Conservation (phyloP, 257 asterid species). For the Solanum chaucha region DNA sequence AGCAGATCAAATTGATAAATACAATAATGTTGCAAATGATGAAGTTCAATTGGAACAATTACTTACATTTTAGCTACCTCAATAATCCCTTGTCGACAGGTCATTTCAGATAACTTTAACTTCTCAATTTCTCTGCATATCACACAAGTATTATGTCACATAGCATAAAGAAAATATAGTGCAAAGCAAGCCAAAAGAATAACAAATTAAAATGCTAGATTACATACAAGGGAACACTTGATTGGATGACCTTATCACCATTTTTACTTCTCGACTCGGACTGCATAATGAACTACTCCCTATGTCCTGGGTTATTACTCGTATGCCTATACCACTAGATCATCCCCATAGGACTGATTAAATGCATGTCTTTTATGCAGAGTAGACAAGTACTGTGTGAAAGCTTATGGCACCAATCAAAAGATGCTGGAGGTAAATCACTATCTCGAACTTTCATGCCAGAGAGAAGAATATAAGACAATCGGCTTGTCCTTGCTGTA, state of each 20-base stretch:
- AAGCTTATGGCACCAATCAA: not conserved
- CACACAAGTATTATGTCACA: not conserved
- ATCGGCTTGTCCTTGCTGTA: not conserved
- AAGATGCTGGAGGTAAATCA: not conserved
- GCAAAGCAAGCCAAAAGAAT: not conserved
- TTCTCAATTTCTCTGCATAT: constrained; percentile 77
- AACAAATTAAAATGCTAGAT: not conserved
- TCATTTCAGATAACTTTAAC: constrained; percentile 84
- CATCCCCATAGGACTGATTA: not conserved
- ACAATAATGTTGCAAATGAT: not conserved
- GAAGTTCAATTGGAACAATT: not conserved
- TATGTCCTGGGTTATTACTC: not conserved
- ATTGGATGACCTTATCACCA: not conserved
- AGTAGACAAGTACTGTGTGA: not conserved
- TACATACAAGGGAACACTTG: not conserved
- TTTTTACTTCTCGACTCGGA: not conserved
- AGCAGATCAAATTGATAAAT: not conserved
- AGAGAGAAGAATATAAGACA: not conserved
- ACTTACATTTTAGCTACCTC: constrained; percentile 97
- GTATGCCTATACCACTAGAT: not conserved
- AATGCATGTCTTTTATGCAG: not conserved
- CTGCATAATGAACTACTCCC: not conserved
- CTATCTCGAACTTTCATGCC: not conserved
- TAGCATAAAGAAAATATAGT: not conserved
- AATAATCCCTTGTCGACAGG: constrained; percentile 84